Evolutionary conservation across 2,329 filamentous ascomycete genomes (phyloP).

Genomic region (Colletotrichum musicola): DNA sequence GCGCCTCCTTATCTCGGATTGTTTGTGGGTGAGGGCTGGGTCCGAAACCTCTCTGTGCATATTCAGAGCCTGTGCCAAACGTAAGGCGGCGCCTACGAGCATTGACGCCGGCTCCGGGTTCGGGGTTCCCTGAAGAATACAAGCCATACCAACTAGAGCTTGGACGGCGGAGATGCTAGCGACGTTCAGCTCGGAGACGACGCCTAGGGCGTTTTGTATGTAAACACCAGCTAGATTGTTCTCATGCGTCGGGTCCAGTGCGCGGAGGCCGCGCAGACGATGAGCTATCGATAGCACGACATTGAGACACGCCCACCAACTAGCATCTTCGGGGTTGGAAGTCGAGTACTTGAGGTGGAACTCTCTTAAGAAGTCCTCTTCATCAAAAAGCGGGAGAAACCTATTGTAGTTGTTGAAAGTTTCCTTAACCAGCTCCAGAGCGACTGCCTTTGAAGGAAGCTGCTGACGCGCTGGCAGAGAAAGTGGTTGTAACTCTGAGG

Average conservation of each 20-base stretch:
- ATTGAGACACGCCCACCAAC: conserved; percentile 45
- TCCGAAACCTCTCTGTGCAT: conserved; percentile 39
- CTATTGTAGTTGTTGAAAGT: no score
- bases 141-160: conserved; percentile 43
- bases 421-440: no score
- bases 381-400: no score
- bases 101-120: conserved; percentile 41
- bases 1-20: no score
- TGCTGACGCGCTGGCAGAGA: no score
- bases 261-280: conserved; percentile 42
- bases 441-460: no score
- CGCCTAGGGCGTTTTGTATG: not conserved
- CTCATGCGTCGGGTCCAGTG: conserved; percentile 28
- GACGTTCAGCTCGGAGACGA: conserved; percentile 41
- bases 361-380: no score
- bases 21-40: no score
- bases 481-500: no score
- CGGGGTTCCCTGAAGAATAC: conserved; percentile 43
- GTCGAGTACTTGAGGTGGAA: no score
- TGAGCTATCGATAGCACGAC: conserved; percentile 42
- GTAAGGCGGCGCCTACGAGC: conserved; percentile 41
- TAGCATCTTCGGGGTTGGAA: conserved; percentile 32
- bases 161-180: conserved; percentile 42
- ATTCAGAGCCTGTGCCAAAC: conserved; percentile 42
- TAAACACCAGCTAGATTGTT: no score